Conservation (phyloP, 169 alveolate genomes). For the Nephromyces sp. region DNA sequence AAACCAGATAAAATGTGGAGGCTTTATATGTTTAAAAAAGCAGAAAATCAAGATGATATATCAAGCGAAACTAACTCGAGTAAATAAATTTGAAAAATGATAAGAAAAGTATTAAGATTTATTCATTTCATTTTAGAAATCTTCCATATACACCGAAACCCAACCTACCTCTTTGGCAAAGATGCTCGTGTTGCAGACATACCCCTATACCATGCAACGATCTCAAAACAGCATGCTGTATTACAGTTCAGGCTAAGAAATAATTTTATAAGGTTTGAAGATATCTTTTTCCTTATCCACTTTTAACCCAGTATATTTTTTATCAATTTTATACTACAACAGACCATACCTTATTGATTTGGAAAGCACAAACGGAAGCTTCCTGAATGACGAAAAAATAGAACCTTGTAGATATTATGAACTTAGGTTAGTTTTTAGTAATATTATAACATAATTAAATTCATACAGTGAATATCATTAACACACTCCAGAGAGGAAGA, state of each 20-base stretch:
- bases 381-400: conserved; percentile 74
- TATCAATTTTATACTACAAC: no score
- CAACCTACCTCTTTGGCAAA: conserved; percentile 76
- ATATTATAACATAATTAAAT: not conserved
- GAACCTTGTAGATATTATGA: conserved; percentile 84
- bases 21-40: conserved; percentile 57
- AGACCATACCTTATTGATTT: conserved; percentile 88
- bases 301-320: no score
- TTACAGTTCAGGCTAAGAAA: conserved; percentile 77
- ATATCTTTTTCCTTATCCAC: no score
- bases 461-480: not conserved
- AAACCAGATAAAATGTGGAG: conserved; percentile 66
- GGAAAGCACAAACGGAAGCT: conserved; percentile 87
- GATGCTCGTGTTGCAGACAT: conserved; percentile 83
- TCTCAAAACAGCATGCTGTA: conserved; percentile 92
- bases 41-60: conserved; percentile 7
- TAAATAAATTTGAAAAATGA: not conserved
- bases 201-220: conserved; percentile 62
- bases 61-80: not conserved
- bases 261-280: no score
- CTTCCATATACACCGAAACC: conserved; percentile 50
- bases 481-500: conserved; percentile 29
- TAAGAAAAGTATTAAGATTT: not conserved
- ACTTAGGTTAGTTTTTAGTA: conserved; percentile 29
- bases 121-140: conserved; percentile 34